A percentile compares a stretch with the other conserved stretches of the same genome.
Conservation (phyloP, 2,329 filamentous ascomycete genomes). For the Acarospora socialis region DNA sequence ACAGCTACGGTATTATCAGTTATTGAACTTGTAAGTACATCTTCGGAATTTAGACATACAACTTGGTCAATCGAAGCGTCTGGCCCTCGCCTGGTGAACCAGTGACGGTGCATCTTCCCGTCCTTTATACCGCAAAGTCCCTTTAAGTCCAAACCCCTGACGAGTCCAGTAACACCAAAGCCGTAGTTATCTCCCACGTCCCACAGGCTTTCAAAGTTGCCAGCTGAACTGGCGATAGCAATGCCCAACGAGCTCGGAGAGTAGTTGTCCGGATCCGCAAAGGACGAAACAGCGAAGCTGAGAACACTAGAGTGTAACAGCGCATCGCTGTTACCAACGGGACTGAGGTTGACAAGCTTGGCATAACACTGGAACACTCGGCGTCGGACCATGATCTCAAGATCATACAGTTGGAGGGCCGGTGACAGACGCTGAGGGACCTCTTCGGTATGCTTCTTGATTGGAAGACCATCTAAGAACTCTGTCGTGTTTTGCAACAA, state of each 20-base stretch:
- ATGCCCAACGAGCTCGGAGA: conserved; percentile 72
- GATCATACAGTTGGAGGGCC: conserved; percentile 74
- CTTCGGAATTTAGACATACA: too few species aligned
- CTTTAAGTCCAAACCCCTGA: conserved; percentile 60
- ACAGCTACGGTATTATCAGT: conserved; percentile 23
- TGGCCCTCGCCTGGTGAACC: conserved; percentile 48
- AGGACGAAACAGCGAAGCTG: conserved; percentile 76
- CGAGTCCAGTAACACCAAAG: conserved; percentile 79
- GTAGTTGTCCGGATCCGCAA: conserved; percentile 85
- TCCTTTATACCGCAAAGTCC: conserved; percentile 50
- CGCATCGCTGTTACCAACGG: conserved; percentile 69
- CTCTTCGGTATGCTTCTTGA: conserved; percentile 76
- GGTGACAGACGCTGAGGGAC: conserved; percentile 70
- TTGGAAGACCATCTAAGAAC: conserved; percentile 73
- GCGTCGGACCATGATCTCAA: conserved; percentile 83
- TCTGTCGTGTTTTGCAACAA: conserved; percentile 93
- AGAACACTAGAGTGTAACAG: conserved; percentile 83
- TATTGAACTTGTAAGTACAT: too few species aligned
- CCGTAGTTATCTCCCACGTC: conserved; percentile 88
- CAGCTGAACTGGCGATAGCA: conserved; percentile 79
- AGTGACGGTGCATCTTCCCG: conserved; percentile 39
- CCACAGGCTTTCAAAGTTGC: conserved; percentile 87
- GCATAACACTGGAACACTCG: conserved; percentile 91
- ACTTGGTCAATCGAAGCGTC: conserved; percentile 11
- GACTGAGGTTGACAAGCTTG: conserved; percentile 77